A percentile compares a stretch with the other conserved stretches of the same genome.
These are phyloP conservation scores for Exophiala mesophila DNA, from an alignment of 2,329 filamentous ascomycete species.

Conservation along the genomic window DNA sequence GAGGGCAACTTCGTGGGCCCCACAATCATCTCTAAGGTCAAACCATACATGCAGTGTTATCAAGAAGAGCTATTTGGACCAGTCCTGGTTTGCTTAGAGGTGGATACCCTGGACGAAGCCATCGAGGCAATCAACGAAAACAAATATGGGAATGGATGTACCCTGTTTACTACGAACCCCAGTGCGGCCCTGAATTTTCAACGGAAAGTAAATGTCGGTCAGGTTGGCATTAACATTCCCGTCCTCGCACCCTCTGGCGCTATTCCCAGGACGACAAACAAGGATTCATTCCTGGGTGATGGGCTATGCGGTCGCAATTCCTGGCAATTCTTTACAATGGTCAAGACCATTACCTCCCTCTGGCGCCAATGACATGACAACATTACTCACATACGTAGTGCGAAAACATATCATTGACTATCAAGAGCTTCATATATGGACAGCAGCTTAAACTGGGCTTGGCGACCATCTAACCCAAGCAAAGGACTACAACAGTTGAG, in stretches of 20 bases:
- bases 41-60: constrained; percentile 52
- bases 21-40: constrained; percentile 58
- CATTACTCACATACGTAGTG: too few species aligned
- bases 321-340: not conserved
- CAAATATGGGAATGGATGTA: constrained; percentile 34
- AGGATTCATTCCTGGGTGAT: constrained; percentile 29
- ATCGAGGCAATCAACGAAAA: constrained; percentile 36
- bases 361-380: too few species aligned
- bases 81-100: constrained; percentile 57
- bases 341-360: not conserved
- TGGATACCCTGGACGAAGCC: constrained; percentile 60
- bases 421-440: too few species aligned
- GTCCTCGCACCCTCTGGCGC: constrained; percentile 28
- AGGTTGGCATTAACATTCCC: constrained; percentile 31
- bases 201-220: constrained; percentile 29
- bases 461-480: too few species aligned
- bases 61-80: constrained; percentile 63
- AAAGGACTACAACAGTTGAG: constrained; percentile 6
- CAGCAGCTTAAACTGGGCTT: too few species aligned
- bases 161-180: constrained; percentile 34
- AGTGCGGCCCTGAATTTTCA: constrained; percentile 32
- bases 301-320: constrained; percentile 2
- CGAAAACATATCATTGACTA: too few species aligned
- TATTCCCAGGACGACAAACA: constrained; percentile 28
- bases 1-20: constrained; percentile 65